These are phyloP conservation scores for Aquanectria penicillioides DNA, from an alignment of 2,329 filamentous ascomycete genomes.

Conservation along the genomic window DNA sequence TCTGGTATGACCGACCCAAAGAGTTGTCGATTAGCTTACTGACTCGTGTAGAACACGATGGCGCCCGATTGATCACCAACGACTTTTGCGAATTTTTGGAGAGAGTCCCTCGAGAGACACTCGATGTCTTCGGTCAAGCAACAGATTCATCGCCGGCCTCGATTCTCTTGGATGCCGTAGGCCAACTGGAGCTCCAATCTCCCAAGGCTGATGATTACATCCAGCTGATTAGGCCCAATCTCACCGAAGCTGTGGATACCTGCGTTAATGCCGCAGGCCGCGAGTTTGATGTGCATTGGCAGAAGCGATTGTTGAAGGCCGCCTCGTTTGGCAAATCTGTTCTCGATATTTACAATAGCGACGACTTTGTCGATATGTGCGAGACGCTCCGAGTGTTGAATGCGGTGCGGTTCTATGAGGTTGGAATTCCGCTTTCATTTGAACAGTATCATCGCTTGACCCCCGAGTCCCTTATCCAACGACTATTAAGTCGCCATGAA, in stretches of 20 bases:
- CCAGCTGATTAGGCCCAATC: conserved; percentile 85
- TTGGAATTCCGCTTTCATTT: conserved; percentile 90
- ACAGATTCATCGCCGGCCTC: conserved; percentile 91
- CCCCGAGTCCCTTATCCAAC: conserved; percentile 85
- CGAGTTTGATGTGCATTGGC: conserved; percentile 90
- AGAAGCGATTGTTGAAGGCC: conserved; percentile 94
- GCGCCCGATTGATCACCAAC: conserved; percentile 89
- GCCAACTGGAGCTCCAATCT: conserved; percentile 90
- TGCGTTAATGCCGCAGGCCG: conserved; percentile 94
- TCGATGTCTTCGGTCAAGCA: conserved; percentile 89
- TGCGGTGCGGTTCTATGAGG: conserved; percentile 88
- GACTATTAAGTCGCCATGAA: conserved; percentile 88
- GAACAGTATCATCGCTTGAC: conserved; percentile 94
- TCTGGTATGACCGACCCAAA: conserved; percentile 67
- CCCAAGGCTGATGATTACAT: conserved; percentile 98
- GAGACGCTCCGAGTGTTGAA: conserved; percentile 93
- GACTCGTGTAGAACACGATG: conserved; percentile 70
- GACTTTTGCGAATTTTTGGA: conserved; percentile 98
- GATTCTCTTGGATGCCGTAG: conserved; percentile 91
- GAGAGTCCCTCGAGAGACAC: conserved; percentile 85
- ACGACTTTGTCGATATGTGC: conserved; percentile 99
- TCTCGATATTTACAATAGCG: conserved; percentile 95
- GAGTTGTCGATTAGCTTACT: conserved; percentile 4
- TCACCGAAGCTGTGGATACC: conserved; percentile 92
- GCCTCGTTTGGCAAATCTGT: conserved; percentile 98